A percentile compares a stretch with the other conserved stretches of the same genome.
These are phyloP conservation scores for Metschnikowia proteae DNA, from an alignment of 805 yeast species.

Conservation along the genomic window DNA sequence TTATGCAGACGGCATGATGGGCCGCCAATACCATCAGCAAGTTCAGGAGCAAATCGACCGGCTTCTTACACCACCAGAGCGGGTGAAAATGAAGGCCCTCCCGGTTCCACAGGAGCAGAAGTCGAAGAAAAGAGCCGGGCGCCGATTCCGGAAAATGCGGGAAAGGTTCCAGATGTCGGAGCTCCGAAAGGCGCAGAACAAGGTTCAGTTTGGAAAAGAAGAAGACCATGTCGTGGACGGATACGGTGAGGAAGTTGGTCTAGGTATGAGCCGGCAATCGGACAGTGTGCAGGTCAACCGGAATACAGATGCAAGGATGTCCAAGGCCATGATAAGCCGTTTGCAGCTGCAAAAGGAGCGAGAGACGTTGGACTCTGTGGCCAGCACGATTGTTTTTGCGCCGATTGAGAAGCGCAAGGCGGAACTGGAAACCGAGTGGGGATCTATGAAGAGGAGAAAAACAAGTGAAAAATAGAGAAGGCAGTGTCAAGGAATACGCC, in stretches of 20 bases:
- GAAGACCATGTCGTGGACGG: constrained; percentile 61
- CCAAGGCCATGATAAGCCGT: constrained; percentile 57
- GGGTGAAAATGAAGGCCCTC: constrained; percentile 55
- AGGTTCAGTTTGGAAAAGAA: constrained; percentile 74
- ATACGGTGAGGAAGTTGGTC: constrained; percentile 77
- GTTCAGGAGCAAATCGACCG: constrained; percentile 64
- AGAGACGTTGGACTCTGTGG: constrained; percentile 9
- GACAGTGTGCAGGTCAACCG: constrained; percentile 33
- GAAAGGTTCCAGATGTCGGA: constrained; percentile 81
- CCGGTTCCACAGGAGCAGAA: constrained; percentile 72
- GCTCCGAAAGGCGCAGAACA: constrained; percentile 75
- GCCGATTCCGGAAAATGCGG: constrained; percentile 71
- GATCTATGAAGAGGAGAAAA: neutral
- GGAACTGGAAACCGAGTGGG: neutral
- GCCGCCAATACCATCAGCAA: constrained; percentile 57
- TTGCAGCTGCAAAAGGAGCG: constrained; percentile 24
- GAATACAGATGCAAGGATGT: constrained; percentile 54
- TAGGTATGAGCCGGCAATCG: constrained; percentile 62
- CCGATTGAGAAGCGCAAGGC: constrained; percentile 5
- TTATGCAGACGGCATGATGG: constrained; percentile 47
- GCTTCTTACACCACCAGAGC: constrained; percentile 73
- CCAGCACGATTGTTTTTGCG: constrained; percentile 10
- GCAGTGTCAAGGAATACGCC: neutral
- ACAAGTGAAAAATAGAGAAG: neutral
- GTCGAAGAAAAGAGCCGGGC: constrained; percentile 85